These are phyloP conservation scores for Santalum album DNA, from an alignment of 164 flowering plant genomes.

Conservation along the genomic window DNA sequence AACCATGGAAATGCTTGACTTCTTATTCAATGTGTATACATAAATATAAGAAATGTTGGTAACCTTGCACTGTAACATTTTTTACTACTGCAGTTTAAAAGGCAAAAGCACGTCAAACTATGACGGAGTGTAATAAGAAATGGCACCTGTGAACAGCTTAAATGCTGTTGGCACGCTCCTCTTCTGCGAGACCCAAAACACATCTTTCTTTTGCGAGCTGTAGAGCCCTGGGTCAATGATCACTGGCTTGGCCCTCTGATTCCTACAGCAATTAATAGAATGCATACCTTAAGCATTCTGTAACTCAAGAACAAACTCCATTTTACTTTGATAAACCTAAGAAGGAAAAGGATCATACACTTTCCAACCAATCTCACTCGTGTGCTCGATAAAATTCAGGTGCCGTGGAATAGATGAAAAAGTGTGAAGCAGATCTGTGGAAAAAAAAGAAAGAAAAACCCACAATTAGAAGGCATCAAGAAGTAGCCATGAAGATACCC, in stretches of 20 bases:
- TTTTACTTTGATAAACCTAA: neutral
- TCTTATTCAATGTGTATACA: too few relatives aligned
- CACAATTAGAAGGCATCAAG: neutral
- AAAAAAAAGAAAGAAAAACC: neutral
- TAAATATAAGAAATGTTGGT: too few relatives aligned
- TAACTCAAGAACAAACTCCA: too few relatives aligned
- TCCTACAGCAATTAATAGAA: constrained; percentile 22
- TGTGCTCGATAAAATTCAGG: constrained; percentile 79
- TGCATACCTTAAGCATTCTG: too few relatives aligned
- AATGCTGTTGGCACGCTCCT: constrained; percentile 67
- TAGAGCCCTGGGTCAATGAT: constrained; percentile 82
- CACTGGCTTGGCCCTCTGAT: constrained; percentile 78
- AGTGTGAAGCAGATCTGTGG: constrained; percentile 56
- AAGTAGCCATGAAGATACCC: too few relatives aligned
- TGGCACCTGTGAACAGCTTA: constrained; percentile 72
- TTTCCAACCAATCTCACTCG: constrained; percentile 90
- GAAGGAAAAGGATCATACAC: constrained; percentile 33
- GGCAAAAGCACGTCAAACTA: too few relatives aligned
- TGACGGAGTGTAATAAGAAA: neutral
- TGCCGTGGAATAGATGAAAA: constrained; percentile 49
- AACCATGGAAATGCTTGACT: too few relatives aligned
- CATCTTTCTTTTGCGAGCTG: constrained; percentile 49
- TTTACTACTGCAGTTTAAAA: too few relatives aligned
- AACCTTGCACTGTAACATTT: too few relatives aligned
- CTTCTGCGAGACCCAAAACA: constrained; percentile 61